phyloP scores from a whole-genome alignment of 768 basidiomycete genomes.

The Xerocomellus intermedius region DNA sequence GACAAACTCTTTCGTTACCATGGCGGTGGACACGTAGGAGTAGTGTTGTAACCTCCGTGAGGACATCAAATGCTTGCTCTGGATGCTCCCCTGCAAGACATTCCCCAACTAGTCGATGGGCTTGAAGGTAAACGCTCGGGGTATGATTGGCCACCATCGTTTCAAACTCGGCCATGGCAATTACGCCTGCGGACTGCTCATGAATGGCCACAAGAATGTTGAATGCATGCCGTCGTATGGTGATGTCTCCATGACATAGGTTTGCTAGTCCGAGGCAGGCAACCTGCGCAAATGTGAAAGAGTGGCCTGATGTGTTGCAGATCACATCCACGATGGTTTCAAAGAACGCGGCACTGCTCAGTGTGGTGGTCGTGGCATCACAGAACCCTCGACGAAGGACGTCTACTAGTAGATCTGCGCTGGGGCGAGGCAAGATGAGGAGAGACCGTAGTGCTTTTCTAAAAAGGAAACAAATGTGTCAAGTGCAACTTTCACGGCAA shows the following conservation, averaged over 20 bases:
- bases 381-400: slow-evolving; percentile 70
- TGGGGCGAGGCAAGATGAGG: slow-evolving; percentile 54
- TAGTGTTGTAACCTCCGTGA: slow-evolving; percentile 69
- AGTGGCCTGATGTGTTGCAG: slow-evolving; percentile 49
- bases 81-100: slow-evolving; percentile 79
- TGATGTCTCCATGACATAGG: slow-evolving; percentile 66
- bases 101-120: slow-evolving; percentile 74
- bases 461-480: not conserved
- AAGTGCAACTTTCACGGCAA: not conserved
- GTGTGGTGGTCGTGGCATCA: slow-evolving; percentile 45
- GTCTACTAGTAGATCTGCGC: slow-evolving; percentile 58
- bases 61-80: slow-evolving; percentile 57
- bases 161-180: slow-evolving; percentile 71
- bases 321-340: slow-evolving; percentile 75
- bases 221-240: slow-evolving; percentile 74
- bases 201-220: slow-evolving; percentile 73
- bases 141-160: slow-evolving; percentile 69
- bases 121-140: slow-evolving; percentile 74
- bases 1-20: slow-evolving; percentile 47
- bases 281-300: slow-evolving; percentile 71
- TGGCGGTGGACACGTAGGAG: slow-evolving; percentile 59
- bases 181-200: slow-evolving; percentile 61
- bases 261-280: slow-evolving; percentile 81
- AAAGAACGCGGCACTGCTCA: slow-evolving; percentile 69
- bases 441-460: slow-evolving; percentile 80